Percentiles rank a stretch among this genome's conserved stretches.
These are phyloP conservation scores for Pulveroboletus ravenelii DNA, from an alignment of 768 basidiomycete species.

Conservation along the genomic window DNA sequence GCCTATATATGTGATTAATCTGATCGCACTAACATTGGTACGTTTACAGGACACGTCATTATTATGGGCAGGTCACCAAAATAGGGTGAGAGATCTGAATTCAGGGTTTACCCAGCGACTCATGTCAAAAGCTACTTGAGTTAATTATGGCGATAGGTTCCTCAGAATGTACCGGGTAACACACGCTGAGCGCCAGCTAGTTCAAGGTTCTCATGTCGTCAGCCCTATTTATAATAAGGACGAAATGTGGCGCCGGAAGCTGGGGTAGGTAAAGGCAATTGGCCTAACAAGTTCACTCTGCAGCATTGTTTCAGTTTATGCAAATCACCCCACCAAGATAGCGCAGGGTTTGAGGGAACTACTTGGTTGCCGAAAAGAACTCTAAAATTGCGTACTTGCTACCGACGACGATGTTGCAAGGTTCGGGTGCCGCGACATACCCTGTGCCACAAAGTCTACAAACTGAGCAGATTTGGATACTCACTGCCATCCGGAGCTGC, in stretches of 20 bases:
- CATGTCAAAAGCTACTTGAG: neutral
- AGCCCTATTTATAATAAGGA: too few relatives aligned
- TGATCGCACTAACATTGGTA: neutral
- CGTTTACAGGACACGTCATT: too few relatives aligned
- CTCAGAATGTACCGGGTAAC: neutral
- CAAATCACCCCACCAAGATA: neutral
- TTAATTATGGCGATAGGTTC: neutral
- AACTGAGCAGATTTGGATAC: too few relatives aligned
- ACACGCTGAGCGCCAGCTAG: neutral
- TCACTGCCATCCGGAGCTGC: neutral
- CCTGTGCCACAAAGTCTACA: neutral
- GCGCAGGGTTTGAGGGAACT: too few relatives aligned
- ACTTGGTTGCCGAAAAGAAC: neutral
- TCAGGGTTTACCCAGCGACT: neutral
- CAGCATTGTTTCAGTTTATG: neutral
- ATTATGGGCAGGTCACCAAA: too few relatives aligned
- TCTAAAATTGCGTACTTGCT: neutral
- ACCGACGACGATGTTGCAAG: neutral
- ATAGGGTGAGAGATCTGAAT: neutral
- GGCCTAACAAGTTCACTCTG: neutral
- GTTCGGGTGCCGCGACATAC: neutral
- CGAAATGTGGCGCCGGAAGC: too few relatives aligned
- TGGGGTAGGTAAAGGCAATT: neutral
- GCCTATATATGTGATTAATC: neutral
- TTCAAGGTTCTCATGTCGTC: neutral